Conservation (phyloP, 306 rosid genomes). For the Sechiopsis laciniata region DNA sequence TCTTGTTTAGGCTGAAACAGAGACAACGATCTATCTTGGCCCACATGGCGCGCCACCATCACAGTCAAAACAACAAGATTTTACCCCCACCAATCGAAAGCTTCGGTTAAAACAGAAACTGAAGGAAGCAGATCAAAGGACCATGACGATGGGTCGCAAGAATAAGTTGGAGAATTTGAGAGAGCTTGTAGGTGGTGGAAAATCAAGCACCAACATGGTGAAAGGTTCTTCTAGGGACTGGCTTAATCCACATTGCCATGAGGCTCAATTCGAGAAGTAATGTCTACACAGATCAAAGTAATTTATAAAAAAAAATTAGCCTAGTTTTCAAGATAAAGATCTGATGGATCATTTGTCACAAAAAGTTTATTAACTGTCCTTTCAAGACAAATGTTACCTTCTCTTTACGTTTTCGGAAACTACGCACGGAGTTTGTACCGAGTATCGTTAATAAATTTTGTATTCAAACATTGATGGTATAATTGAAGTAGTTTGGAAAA, state of each 20-base stretch:
- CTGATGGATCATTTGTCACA: background rate
- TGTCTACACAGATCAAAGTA: conserved; percentile 29
- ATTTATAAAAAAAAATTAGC: conserved; percentile 4
- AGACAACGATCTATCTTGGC: conserved; percentile 79
- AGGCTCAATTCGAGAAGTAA: conserved; percentile 74
- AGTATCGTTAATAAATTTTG: conserved; percentile 2
- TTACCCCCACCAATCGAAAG: conserved; percentile 49
- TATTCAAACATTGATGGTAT: background rate
- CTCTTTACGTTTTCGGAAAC: background rate
- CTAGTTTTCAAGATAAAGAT: conserved; percentile 12
- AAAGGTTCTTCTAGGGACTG: conserved; percentile 68
- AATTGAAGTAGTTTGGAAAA: background rate
- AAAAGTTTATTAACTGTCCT: background rate
- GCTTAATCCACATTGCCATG: conserved; percentile 95
- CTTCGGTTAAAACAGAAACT: conserved; percentile 75
- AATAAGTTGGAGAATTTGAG: conserved; percentile 72
- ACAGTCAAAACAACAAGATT: conserved; percentile 68
- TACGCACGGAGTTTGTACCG: background rate
- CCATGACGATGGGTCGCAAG: conserved; percentile 54
- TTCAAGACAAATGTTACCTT: background rate
- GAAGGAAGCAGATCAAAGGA: conserved; percentile 82
- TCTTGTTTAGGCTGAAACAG: conserved; percentile 47
- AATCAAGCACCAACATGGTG: conserved; percentile 31
- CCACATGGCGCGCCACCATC: conserved; percentile 94
- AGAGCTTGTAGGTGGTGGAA: conserved; percentile 88